phyloP scores from a whole-genome alignment of 2,329 filamentous ascomycete species.

The Parastagonospora avenae region DNA sequence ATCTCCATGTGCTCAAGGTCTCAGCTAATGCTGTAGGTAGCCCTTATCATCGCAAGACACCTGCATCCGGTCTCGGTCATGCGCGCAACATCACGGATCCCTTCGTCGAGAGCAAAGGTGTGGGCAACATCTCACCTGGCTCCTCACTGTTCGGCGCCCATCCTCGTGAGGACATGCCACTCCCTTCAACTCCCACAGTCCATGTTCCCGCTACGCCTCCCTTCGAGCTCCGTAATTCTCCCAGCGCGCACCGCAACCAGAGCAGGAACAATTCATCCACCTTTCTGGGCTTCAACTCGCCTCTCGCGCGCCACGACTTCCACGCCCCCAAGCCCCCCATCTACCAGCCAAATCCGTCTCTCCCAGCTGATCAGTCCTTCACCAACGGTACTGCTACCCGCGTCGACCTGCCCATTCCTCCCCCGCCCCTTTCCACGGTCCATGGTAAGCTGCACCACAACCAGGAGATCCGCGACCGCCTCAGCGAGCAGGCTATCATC shows the following conservation, averaged over 20 bases:
- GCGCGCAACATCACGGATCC: slow-evolving; percentile 10
- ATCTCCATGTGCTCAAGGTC: neutral
- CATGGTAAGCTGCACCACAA: neutral
- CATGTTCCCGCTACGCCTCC: neutral
- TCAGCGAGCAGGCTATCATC: slow-evolving; percentile 8
- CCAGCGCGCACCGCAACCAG: no score
- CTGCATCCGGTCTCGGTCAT: neutral
- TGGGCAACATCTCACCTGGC: neutral
- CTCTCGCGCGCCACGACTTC: neutral
- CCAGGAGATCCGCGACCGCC: slow-evolving; percentile 2
- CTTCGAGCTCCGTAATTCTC: neutral
- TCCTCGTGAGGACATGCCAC: neutral
- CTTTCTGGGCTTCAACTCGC: no score
- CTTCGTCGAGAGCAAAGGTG: slow-evolving; percentile 1
- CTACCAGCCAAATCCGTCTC: neutral
- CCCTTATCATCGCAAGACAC: neutral
- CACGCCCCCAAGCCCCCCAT: neutral
- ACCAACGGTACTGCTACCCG: neutral
- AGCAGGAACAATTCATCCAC: no score
- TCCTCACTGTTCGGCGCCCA: neutral
- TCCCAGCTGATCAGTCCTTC: neutral
- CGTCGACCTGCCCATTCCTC: slow-evolving; percentile 6
- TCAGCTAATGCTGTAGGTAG: neutral
- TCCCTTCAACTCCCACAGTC: neutral
- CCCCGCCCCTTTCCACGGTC: slow-evolving; percentile 2